Base-by-base conservation (phyloP, 2,329 filamentous ascomycete genomes). In the Neofusicoccum laricinum region DNA sequence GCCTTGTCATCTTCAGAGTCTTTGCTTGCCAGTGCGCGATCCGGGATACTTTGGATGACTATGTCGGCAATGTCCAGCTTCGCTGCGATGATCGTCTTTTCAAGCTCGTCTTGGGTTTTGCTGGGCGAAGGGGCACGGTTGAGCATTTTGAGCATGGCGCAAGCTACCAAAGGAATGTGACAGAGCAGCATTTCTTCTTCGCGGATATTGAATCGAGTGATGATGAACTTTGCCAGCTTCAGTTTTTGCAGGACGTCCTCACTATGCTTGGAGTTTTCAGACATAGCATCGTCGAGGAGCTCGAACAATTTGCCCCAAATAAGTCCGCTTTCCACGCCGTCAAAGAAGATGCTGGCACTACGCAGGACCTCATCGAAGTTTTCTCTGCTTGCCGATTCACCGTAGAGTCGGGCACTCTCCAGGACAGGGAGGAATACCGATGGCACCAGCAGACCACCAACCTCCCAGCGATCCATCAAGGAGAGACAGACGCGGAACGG, bases 401-500 rank as follows among this genome's bases (percentile, higher is more conserved):
- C 89, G 78, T 93, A 98, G 50, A 83, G 80, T 68, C 89, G 88
- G 41, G 96, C 89, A 70, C 90, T 96, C 72, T 89, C 85, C 70
- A 99, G 86, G 30, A 94, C 88, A 3, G 93, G 91, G 14, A 97
- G 81, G 72, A 99, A 98, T 14, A 98, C 86, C 66, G 92, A 89
- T 0, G 93, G 91, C 1, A 98, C 90, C 51, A 99, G 88, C 17
- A 94, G 83, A 1, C 92, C 92, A 34, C 95, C 95, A 68, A 99
- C 94, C 75, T 99, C 95, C 93, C 93, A 98, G 65, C 93, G 88
- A 77, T 99, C 95, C 95, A 99, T 98, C 61, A 99, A 82, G 15
- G 96, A 97, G 2, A 98, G 84, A 71, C 93, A 96, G 67, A 98
- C 92, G 64, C 93, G 88, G 73, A 96, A 97, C 0, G 95, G 94